Evolutionary conservation across 2,329 filamentous ascomycete species (phyloP).

Genomic region (Trichophaea hybrida): DNA sequence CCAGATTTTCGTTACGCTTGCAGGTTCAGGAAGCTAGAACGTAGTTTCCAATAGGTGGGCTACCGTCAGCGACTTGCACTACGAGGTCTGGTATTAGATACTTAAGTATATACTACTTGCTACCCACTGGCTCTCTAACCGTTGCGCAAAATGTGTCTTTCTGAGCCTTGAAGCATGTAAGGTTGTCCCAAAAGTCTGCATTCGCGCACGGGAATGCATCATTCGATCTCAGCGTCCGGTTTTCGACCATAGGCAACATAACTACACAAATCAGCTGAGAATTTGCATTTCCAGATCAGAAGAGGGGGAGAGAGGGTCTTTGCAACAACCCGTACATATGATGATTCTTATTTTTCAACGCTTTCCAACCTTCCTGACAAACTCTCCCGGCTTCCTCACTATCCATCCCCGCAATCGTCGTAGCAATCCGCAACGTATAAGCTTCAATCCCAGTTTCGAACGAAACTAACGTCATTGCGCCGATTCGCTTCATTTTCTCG

Average conservation of each 20-base stretch:
- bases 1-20: too few species aligned
- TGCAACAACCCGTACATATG: not conserved
- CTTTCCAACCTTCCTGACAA: not conserved
- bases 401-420: conserved; percentile 27
- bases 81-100: too few species aligned
- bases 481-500: conserved; percentile 1
- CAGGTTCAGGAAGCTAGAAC: too few species aligned
- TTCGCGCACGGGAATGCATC: too few species aligned
- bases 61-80: too few species aligned
- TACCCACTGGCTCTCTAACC: too few species aligned
- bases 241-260: not conserved
- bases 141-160: too few species aligned
- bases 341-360: not conserved
- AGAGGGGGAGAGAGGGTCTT: not conserved
- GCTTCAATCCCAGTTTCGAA: conserved; percentile 28
- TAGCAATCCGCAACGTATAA: conserved; percentile 31
- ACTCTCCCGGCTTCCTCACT: not conserved
- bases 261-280: not conserved
- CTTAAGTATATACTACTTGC: too few species aligned
- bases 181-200: too few species aligned
- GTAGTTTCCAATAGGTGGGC: too few species aligned
- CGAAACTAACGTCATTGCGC: not conserved
- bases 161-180: too few species aligned
- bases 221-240: not conserved
- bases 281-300: conserved; percentile 24